Base-by-base conservation (phyloP, 768 basidiomycete species). In the Trametes cinnabarina region DNA sequence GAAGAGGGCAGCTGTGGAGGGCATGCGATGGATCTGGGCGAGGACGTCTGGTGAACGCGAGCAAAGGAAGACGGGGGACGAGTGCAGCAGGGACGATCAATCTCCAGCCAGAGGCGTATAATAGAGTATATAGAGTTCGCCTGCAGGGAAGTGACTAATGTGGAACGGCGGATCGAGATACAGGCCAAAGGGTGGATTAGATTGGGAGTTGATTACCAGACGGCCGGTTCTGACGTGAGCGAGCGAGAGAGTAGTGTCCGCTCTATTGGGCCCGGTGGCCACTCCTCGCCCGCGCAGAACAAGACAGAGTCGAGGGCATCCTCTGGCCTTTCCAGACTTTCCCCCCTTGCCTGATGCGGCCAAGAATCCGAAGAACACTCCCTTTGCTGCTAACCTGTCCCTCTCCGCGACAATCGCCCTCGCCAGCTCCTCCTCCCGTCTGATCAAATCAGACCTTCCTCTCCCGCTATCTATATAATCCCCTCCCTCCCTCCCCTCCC, bases 391-490 rank as follows among this genome's bases (percentile, higher is more conserved):
- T 43, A 28, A 51, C 61, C 32, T 23, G 7, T 32, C 12, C 30
- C 30, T 32, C 30, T 12, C 12, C 6, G 30, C 6, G 7, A 6
- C 6, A 12, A 32, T 32, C 30, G 6, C 30, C 12, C 44, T 26
- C 22, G 42, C 57, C 46, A 32, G 23, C 53, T 20, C 26, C 51
- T 35, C 9, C 35, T 2, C 1, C 48, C 49, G 49, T 52, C 49
- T 50, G 42, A 62, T 62, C 55, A 62, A 57, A 57, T 53, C 51
- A 53, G 39, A 7, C 30, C 58, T 53, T 23, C n/a, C 42, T 15
- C 55, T 58, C 55, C 49, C 43, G 52, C 30, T 32, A 60, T 55
- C 56, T 64, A 64, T 64, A 61, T 65, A 62, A 62, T 53, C 61
- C n/a, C 58, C 40, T 46, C 28, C 48, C 39, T 30, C 47, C 52